Conservation (phyloP, 2,329 filamentous ascomycete species). For the Calonectria crousiana region DNA sequence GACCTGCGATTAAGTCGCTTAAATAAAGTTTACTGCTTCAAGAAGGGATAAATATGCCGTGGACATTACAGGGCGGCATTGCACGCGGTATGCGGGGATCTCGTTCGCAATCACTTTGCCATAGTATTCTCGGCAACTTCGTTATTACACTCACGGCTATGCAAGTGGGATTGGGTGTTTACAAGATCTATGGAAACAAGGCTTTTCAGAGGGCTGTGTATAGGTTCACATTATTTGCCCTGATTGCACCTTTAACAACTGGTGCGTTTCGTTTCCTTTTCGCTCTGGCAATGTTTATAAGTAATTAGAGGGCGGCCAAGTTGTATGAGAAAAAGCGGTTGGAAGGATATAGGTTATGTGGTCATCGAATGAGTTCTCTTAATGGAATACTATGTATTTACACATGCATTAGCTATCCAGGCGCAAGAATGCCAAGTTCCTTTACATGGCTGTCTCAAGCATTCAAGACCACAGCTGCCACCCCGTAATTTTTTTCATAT, state of each 20-base stretch:
- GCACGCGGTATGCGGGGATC: neutral
- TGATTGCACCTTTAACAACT: conserved; percentile 54
- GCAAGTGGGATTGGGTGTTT: conserved; percentile 4
- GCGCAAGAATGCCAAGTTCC: too few relatives aligned
- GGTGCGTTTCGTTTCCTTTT: conserved; percentile 36
- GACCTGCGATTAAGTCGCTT: conserved; percentile 13
- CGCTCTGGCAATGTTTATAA: conserved; percentile 30
- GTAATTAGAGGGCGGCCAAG: conserved; percentile 5
- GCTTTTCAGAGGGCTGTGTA: conserved; percentile 58
- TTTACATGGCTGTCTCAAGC: too few relatives aligned
- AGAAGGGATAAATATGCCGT: neutral
- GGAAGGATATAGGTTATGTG: neutral
- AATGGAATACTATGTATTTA: neutral
- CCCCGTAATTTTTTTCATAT: too few relatives aligned
- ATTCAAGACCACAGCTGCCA: too few relatives aligned
- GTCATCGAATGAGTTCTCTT: neutral
- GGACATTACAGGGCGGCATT: neutral
- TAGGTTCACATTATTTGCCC: conserved; percentile 62
- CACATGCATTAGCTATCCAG: too few relatives aligned
- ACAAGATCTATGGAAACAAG: conserved; percentile 46
- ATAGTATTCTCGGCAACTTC: neutral
- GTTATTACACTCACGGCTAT: conserved; percentile 7
- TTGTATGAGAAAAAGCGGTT: neutral
- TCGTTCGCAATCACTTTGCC: neutral
- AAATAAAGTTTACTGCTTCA: conserved; percentile 6